Base-by-base conservation (phyloP, 768 basidiomycete species). In the Agrocybe praecox region DNA sequence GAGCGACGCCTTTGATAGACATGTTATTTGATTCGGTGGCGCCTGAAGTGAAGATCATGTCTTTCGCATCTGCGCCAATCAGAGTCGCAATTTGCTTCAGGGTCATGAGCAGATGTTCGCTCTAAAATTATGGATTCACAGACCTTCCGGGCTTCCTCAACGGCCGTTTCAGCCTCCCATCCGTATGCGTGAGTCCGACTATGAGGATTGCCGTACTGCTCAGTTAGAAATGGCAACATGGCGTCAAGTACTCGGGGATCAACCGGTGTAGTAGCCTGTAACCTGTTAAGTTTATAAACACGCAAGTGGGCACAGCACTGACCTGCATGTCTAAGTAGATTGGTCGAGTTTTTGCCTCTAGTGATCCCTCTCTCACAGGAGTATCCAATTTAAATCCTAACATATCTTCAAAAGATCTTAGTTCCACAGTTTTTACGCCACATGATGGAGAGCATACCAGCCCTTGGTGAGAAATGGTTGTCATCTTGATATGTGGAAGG, bases 301-400 rank as follows among this genome's bases (percentile, higher is more conserved):
- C 42, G 32, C 11, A 43, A 52, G 53, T 4, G 53, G 12, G 53
- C 6, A 55, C 11, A 44, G 23, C 7, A 29, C 83, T 58, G 53
- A 89, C 94, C 84, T 97, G 96, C 92, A 96, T 91, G 73, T 99
- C 97, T 47, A 99, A 85, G 73, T 99, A 99, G 61, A 99, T 98
- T 17, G 97, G 95, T 26, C 94, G 83, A 24, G 81, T 80, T 72
- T 88, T 89, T 53, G 81, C 81, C 48, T 79, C 76, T 49, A 80
- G 56, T 10, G 80, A 77, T 45, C 76, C 82, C 67, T 89, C 88
- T 46, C 83, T 81, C 52, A 70, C 78, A 34, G 85, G 83, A 49
- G 80, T 73, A 63, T 86, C 87, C 14, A 94, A 75, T 71, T 91
- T 94, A 71, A 95, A 95, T 6, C 93, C 92, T 57, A 93, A 82